Conservation (phyloP, 352 stramenopile genomes). For the Globisporangium middletonii region DNA sequence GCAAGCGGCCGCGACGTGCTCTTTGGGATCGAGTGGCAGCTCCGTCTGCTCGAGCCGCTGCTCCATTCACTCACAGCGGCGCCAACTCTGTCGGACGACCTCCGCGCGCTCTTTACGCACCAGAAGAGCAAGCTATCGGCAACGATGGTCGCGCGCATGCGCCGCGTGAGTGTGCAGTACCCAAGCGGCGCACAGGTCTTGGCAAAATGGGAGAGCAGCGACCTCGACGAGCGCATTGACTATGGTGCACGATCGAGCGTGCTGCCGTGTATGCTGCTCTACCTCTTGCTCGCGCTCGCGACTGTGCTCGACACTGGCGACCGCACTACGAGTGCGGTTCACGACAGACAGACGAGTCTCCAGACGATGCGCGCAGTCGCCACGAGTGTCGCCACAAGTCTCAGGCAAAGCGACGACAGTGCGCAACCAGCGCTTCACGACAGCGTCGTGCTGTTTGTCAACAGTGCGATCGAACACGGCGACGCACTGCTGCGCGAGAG, state of each 20-base stretch:
- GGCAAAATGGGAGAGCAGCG: conserved; percentile 18
- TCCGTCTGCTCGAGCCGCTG: conserved; percentile 34
- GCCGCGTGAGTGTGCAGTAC: conserved; percentile 7
- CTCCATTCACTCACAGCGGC: conserved; percentile 7
- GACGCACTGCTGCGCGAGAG: background rate
- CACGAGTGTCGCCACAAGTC: background rate
- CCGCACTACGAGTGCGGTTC: background rate
- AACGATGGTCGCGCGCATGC: conserved; percentile 13
- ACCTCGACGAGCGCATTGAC: conserved; percentile 16
- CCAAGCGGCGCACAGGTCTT: conserved; percentile 16
- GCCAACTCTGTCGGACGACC: conserved; percentile 14
- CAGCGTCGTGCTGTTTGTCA: background rate
- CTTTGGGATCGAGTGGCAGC: conserved; percentile 40
- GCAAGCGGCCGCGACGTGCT: background rate
- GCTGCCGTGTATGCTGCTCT: conserved; percentile 32
- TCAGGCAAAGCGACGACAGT: background rate
- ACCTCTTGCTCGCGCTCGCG: conserved; percentile 33
- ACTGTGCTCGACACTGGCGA: background rate
- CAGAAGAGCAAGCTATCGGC: conserved; percentile 39
- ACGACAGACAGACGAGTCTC: background rate
- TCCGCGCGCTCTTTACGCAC: conserved; percentile 31
- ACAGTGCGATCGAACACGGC: background rate
- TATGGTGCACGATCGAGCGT: conserved; percentile 30
- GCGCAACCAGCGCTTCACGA: background rate
- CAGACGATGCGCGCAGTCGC: background rate